phyloP scores from a whole-genome alignment of 2,329 filamentous ascomycete genomes.

The Trichophyton equinum region DNA sequence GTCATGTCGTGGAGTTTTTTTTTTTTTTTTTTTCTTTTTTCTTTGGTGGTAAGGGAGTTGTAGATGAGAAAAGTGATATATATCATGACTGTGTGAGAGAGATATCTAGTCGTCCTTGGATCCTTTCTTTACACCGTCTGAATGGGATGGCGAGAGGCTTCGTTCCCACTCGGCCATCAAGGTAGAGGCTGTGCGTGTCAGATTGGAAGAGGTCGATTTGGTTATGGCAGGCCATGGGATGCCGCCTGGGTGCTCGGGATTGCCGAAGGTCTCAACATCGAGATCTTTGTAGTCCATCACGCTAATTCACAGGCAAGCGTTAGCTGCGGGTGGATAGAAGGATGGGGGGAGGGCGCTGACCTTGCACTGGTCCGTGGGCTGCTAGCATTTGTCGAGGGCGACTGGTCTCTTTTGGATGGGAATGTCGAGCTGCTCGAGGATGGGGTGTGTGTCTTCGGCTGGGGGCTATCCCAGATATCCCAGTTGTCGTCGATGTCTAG shows the following conservation, averaged over 20 bases:
- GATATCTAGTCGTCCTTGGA: not conserved
- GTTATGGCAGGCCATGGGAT: slow-evolving; percentile 58
- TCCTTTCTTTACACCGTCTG: not conserved
- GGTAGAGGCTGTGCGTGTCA: slow-evolving; percentile 71
- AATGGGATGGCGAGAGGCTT: slow-evolving; percentile 43
- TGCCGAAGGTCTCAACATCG: slow-evolving; percentile 18
- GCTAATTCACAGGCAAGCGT: slow-evolving; percentile 17
- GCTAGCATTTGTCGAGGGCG: slow-evolving; percentile 33
- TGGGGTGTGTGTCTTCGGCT: slow-evolving; percentile 29
- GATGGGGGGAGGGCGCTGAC: slow-evolving; percentile 22
- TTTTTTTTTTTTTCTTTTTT: not conserved
- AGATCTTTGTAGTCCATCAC: slow-evolving; percentile 27
- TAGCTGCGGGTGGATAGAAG: slow-evolving; percentile 8
- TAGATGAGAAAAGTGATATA: not conserved
- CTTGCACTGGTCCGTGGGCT: slow-evolving; percentile 44
- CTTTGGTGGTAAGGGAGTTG: not conserved
- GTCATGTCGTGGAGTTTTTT: not conserved
- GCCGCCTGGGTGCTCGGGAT: slow-evolving; percentile 26
- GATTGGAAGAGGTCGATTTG: slow-evolving; percentile 58
- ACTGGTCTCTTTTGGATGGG: slow-evolving; percentile 36
- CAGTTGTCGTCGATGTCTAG: slow-evolving; percentile 40
- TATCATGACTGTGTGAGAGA: not conserved
- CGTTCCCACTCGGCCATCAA: slow-evolving; percentile 89
- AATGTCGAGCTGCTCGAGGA: slow-evolving; percentile 39
- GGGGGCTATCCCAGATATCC: slow-evolving; percentile 45